These are phyloP conservation scores for Pseudofabraea citricarpa DNA, from an alignment of 2,329 filamentous ascomycete species.

Conservation along the genomic window DNA sequence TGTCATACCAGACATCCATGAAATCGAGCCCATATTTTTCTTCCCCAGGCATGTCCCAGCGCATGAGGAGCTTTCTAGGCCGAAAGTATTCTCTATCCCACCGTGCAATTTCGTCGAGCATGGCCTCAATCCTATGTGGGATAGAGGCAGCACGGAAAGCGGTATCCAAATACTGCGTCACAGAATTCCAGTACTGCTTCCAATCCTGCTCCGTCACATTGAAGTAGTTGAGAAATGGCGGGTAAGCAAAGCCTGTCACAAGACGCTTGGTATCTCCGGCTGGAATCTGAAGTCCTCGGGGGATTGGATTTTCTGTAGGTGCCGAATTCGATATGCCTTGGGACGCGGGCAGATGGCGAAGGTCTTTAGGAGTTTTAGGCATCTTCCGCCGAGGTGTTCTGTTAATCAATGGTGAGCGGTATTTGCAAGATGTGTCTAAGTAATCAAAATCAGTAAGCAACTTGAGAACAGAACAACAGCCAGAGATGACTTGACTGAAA, in stretches of 20 bases:
- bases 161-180: constrained; percentile 1
- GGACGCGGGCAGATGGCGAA: no score
- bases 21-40: constrained; percentile 15
- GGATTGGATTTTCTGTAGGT: neutral
- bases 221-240: constrained; percentile 7
- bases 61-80: constrained; percentile 14
- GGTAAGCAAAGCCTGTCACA: constrained; percentile 13
- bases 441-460: no score
- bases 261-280: constrained; percentile 8
- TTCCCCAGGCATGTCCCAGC: constrained; percentile 19
- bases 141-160: constrained; percentile 1
- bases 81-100: constrained; percentile 15
- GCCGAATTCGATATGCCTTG: no score
- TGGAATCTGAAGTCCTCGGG: constrained; percentile 12
- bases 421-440: no score
- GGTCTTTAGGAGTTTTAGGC: no score
- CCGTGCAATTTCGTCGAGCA: constrained; percentile 12
- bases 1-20: constrained; percentile 18
- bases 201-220: constrained; percentile 9
- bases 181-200: constrained; percentile 3
- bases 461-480: no score
- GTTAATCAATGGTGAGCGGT: no score
- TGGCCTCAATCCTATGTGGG: constrained; percentile 10
- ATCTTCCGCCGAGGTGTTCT: no score
- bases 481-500: no score